phyloP scores from a whole-genome alignment of 495 filamentous ascomycete genomes.

The Clohesyomyces aquaticus region DNA sequence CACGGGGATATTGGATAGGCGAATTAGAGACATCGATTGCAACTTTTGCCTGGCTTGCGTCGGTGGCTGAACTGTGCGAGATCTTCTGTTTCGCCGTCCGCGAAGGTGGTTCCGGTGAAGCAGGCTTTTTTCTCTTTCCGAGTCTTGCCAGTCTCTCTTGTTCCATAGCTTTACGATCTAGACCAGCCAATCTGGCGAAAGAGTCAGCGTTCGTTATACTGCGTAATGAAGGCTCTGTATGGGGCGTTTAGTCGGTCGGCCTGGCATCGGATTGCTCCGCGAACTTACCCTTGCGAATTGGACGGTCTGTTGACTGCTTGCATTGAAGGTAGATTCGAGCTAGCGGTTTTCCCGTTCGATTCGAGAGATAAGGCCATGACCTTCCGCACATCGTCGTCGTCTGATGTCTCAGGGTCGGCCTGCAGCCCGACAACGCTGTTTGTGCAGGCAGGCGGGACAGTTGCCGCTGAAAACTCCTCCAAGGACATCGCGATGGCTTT shows the following conservation, averaged over 20 bases:
- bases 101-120: constrained; percentile 45
- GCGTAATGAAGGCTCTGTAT: background rate
- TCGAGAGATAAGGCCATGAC: constrained; percentile 35
- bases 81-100: background rate
- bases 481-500: constrained; percentile 45
- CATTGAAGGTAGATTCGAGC: background rate
- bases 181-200: constrained; percentile 49
- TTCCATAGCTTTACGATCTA: constrained; percentile 85
- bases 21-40: too few relatives aligned
- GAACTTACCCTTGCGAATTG: background rate
- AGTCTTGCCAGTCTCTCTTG: constrained; percentile 75
- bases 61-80: background rate
- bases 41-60: too few relatives aligned
- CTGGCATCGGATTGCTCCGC: background rate
- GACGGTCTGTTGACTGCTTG: background rate
- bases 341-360: background rate
- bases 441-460: background rate
- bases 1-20: constrained; percentile 65
- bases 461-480: background rate
- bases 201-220: background rate
- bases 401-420: background rate
- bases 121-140: constrained; percentile 56
- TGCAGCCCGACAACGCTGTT: background rate
- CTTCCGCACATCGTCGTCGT: constrained; percentile 31
- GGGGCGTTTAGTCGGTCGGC: background rate